A percentile compares a stretch with the other conserved stretches of the same genome.
These are phyloP conservation scores for Zarea fungicola DNA, from an alignment of 2,329 filamentous ascomycete genomes.

Conservation along the genomic window DNA sequence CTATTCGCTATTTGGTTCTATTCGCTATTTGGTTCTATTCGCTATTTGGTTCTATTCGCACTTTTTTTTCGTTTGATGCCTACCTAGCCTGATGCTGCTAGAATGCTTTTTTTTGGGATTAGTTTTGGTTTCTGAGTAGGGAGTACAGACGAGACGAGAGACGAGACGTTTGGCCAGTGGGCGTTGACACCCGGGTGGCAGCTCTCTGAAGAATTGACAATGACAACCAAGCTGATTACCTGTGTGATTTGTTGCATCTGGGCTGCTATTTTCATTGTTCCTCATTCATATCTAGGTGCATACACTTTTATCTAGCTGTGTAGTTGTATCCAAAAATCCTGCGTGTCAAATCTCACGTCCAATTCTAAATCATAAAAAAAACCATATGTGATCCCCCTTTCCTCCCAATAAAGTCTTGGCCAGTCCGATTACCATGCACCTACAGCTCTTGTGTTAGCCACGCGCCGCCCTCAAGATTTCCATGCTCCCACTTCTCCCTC, in stretches of 20 bases:
- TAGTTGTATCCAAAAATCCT: too few relatives aligned
- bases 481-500: slow-evolving; percentile 54
- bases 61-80: slow-evolving; percentile 19
- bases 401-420: too few relatives aligned
- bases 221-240: too few relatives aligned
- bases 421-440: background rate
- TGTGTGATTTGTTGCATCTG: too few relatives aligned
- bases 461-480: slow-evolving; percentile 27
- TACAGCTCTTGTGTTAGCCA: slow-evolving; percentile 28
- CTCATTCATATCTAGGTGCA: too few relatives aligned
- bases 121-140: background rate
- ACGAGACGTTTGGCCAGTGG: background rate
- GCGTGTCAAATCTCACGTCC: too few relatives aligned
- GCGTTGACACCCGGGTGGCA: slow-evolving; percentile 5
- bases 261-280: too few relatives aligned
- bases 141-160: background rate
- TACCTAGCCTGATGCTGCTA: background rate
- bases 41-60: slow-evolving; percentile 9
- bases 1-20: slow-evolving; percentile 17
- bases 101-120: background rate
- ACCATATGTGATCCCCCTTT: too few relatives aligned
- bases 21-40: background rate
- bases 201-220: slow-evolving; percentile 8
- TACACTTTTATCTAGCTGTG: slow-evolving; percentile 2
- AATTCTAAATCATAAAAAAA: too few relatives aligned